Base-by-base conservation (phyloP, 2,329 filamentous ascomycete species). In the Ceratocystis smalleyi region DNA sequence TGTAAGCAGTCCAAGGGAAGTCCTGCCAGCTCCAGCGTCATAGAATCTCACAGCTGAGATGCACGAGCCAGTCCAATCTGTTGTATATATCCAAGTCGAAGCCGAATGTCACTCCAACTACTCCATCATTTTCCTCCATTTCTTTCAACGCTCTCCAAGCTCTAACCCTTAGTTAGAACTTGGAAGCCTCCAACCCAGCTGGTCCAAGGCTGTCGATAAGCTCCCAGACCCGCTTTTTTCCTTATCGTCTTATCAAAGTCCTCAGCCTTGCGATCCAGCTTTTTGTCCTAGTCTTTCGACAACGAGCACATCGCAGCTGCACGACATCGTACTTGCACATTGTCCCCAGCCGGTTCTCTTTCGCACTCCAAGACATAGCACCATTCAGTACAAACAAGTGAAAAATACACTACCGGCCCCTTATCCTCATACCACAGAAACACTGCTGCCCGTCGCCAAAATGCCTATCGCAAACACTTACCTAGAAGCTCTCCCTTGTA, bases 401-500 rank as follows among this genome's bases (percentile, higher is more conserved):
- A 27, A 15, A 51, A 12, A 7, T 10, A 51, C 6, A 4, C 6
- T 15, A 51, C 19, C 6, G 3, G 22, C 6, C 27, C 35, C 54
- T 5, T 22, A 51, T 24, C n/a, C n/a, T n/a, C 47, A 8, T 8
- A 51, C 7, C n/a, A n/a, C 10, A n/a, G 6, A n/a, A n/a, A 19
- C 6, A 32, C 32, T 10, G 3, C 10, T 10, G 19, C n/a, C n/a
- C 43, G 30, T 15, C 55, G 32, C 54, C 66, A 69, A 17, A 60
- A 71, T 71, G 70, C 68, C 68, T 30, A 59, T 69, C 49, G 71
- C 74, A 61, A 68, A 68, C 63, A 75, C 75, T 62, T 77, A 86
- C 67, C 86, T 91, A 75, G 88, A 94, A 72, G 89, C 87, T 24
- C 83, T 95, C 24, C 88, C 89, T 60, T 92, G 88, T 91, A 81